Conservation (phyloP, 2,329 filamentous ascomycete species). For the Sarocladium kiliense region DNA sequence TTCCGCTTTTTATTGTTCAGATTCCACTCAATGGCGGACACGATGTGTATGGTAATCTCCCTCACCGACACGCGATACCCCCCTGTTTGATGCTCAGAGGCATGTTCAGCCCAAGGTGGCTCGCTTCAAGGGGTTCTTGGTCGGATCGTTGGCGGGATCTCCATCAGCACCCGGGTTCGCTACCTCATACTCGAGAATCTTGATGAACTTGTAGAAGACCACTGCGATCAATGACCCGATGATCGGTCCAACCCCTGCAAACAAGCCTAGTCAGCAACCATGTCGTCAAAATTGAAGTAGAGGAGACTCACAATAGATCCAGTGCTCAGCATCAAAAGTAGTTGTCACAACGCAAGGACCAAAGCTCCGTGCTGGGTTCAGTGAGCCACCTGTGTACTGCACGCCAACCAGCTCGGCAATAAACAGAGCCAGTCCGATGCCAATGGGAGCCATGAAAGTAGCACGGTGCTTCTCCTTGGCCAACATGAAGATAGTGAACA, state of each 20-base stretch:
- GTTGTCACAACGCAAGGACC: constrained; percentile 39
- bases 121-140: constrained; percentile 36
- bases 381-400: constrained; percentile 41
- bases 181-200: constrained; percentile 37
- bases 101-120: too few species aligned
- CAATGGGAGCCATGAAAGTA: constrained; percentile 42
- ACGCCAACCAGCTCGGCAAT: constrained; percentile 40
- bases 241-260: constrained; percentile 26
- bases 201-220: constrained; percentile 33
- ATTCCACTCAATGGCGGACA: too few species aligned
- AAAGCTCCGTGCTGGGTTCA: constrained; percentile 42
- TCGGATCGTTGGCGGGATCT: constrained; percentile 36
- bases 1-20: too few species aligned
- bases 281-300: neutral
- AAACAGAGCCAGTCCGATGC: constrained; percentile 41
- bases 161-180: constrained; percentile 42
- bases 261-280: neutral
- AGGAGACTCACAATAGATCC: constrained; percentile 37
- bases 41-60: too few species aligned
- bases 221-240: constrained; percentile 29
- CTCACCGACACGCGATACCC: too few species aligned
- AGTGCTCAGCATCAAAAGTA: constrained; percentile 37
- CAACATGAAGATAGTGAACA: constrained; percentile 47
- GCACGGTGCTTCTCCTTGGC: constrained; percentile 43
- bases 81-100: too few species aligned